Evolutionary conservation across 768 basidiomycete genomes (phyloP), one percentile per base, ranked within the genome.

Genomic region (Tylopilus intermedius): DNA sequence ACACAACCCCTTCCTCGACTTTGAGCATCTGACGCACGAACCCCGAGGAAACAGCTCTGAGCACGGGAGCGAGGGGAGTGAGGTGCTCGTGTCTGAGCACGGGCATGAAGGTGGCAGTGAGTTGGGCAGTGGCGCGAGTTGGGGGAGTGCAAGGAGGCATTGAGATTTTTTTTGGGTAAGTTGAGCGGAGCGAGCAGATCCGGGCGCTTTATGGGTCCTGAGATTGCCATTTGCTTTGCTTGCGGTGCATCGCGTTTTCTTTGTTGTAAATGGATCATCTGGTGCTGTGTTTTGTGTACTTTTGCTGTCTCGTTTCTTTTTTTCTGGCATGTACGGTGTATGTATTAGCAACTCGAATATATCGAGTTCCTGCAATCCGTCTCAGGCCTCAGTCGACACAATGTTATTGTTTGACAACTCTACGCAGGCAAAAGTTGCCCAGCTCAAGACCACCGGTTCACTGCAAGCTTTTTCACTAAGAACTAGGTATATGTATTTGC

Each of bases 1-100:
- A 4, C 22, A 62, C 24, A 58, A 65, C 14, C 63, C 63, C 2
- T 67, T 67, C 44, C 54, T 67, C 30, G 57, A 61, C 39, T 59
- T 62, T 40, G 64, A 65, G 35, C 52, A 57, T 18, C 22, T 58
- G 14, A 40, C 40, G 10, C 55, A 15, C n/a, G 33, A 18, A 9
- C 33, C 15, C 6, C 50, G 57, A 6, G 42, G 27, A 10, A 38
- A 3, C 2, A 26, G 53, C 15, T 50, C 53, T 8, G 53, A 52
- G 13, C 49, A 33, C 4, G 53, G 37, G 24, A 64, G 60, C 26
- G 60, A 64, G 38, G 49, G 54, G 37, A 63, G 62, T 14, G 62
- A 64, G n/a, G 56, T 53, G 9, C 30, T 63, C 10, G 48, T 59
- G 18, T 38, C 50, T 29, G 60, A 46, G 4, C 18, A 40, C 7